Base-by-base conservation (phyloP, 2,329 filamentous ascomycete species). In the Cryphonectria carpinicola region DNA sequence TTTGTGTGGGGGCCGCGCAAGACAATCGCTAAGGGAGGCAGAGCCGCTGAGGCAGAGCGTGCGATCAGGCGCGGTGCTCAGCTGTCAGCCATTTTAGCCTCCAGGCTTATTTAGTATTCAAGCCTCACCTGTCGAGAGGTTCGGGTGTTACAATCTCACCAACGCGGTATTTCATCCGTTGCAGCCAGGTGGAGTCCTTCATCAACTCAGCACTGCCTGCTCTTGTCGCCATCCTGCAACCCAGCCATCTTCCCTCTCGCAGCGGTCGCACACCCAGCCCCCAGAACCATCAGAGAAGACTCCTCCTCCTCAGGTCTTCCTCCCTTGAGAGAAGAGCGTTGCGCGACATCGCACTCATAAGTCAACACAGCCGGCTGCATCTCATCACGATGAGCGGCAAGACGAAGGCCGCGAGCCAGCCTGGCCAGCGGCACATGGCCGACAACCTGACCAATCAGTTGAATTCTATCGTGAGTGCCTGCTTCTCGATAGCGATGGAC, bases 371-470 rank as follows among this genome's bases (percentile, higher is more conserved):
- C 58, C 62, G 10, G 46, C 19, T 54, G 28, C 28, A 13, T 39
- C 32, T n/a, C 46, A 10, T 35, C 66, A 43, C 4, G 66, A 68
- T 62, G 56, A 68, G 32, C 56, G 32, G 22, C 66, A 68, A 64
- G 46, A 11, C 43, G 2, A 68, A 68, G 58, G 43, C 32, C 4
- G 56, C 37, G 22, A 39, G 54, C 37, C 66, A 28, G 43, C 41
- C 66, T 56, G 65, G 63, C 14, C 68, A 70, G 56, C 61, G 69
- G 49, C 71, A 69, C 46, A 54, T 66, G n/a, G 58, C 71, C n/a
- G 71, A 72, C 58, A 71, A 71, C 35, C 66, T 72, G n/a, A 70
- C 68, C 22, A 67, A 66, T 22, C 69, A 72, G 28, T 25, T 72
- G 7, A 71, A 68, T n/a, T 69, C 68, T 11, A 69, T 72, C 22